Evolutionary conservation across 768 basidiomycete species (phyloP).

Genomic region (Suillus brevipes): DNA sequence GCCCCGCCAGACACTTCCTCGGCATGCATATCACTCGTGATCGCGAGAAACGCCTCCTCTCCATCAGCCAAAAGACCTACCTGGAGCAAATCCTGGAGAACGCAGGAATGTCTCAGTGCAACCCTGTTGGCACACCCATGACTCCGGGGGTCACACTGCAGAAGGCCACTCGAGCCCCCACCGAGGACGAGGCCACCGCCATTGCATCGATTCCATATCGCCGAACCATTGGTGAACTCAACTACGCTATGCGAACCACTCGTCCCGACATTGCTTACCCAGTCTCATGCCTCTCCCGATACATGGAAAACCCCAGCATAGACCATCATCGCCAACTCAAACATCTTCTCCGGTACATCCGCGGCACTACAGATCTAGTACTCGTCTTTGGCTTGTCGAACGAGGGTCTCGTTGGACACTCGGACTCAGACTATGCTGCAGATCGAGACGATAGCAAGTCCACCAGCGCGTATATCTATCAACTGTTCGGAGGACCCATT

Average conservation of each 20-base stretch:
- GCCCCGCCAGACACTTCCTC: no score
- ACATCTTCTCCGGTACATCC: not conserved
- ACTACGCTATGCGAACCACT: no score
- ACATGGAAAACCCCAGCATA: not conserved
- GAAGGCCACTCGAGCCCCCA: no score
- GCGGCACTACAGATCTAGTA: not conserved
- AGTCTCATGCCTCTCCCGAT: not conserved
- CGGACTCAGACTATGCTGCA: not conserved
- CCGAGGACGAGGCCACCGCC: no score
- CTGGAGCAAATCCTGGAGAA: conserved; percentile 13
- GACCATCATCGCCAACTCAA: not conserved
- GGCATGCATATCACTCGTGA: no score
- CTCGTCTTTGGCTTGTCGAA: not conserved
- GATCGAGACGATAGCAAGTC: not conserved
- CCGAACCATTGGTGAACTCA: no score
- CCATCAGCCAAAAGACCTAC: conserved; percentile 25
- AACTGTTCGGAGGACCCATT: not conserved
- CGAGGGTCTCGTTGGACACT: not conserved
- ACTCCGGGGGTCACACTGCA: no score
- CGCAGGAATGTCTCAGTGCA: conserved; percentile 13
- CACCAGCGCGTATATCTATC: not conserved
- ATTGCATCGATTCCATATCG: no score
- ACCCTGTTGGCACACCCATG: conserved; percentile 8
- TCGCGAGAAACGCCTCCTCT: no score
- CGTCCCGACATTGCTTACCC: not conserved